Evolutionary conservation across 805 yeast genomes (phyloP).

Genomic region (Kockiozyma suomiensis): DNA sequence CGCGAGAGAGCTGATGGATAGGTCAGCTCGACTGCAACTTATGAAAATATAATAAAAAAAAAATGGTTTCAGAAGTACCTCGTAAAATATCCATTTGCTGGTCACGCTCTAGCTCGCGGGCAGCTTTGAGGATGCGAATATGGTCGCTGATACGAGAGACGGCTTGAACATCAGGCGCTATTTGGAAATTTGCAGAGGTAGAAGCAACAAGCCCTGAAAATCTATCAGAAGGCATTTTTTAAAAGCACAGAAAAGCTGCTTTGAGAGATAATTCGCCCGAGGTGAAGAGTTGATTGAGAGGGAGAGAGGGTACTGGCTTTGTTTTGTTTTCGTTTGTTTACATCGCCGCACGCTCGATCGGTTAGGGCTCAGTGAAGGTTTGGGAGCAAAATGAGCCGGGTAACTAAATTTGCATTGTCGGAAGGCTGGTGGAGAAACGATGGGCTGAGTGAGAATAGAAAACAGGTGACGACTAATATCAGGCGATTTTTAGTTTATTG

Average conservation of each 20-base stretch:
- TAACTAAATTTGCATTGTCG: no score
- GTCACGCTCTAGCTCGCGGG: conserved; percentile 31
- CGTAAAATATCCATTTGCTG: conserved; percentile 27
- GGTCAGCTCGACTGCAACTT: not conserved
- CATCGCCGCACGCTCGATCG: conserved; percentile 3
- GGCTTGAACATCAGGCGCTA: conserved; percentile 30
- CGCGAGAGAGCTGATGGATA: conserved; percentile 25
- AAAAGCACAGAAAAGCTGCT: not conserved
- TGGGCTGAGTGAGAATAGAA: no score
- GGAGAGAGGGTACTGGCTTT: not conserved
- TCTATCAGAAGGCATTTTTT: not conserved
- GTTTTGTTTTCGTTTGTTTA: conserved; percentile 3
- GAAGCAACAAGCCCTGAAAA: conserved; percentile 11
- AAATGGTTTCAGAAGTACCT: conserved; percentile 8
- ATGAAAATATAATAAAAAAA: not conserved
- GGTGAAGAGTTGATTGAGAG: not conserved
- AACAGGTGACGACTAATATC: no score
- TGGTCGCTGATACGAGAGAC: conserved; percentile 30
- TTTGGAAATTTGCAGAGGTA: conserved; percentile 28
- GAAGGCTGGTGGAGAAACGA: no score
- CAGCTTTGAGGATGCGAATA: conserved; percentile 28
- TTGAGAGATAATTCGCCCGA: not conserved
- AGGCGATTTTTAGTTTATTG: no score
- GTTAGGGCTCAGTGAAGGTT: not conserved
- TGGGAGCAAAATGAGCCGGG: no score